These are phyloP conservation scores for Aspergillus japonicus DNA, from an alignment of 2,329 filamentous ascomycete genomes.

Conservation along the genomic window DNA sequence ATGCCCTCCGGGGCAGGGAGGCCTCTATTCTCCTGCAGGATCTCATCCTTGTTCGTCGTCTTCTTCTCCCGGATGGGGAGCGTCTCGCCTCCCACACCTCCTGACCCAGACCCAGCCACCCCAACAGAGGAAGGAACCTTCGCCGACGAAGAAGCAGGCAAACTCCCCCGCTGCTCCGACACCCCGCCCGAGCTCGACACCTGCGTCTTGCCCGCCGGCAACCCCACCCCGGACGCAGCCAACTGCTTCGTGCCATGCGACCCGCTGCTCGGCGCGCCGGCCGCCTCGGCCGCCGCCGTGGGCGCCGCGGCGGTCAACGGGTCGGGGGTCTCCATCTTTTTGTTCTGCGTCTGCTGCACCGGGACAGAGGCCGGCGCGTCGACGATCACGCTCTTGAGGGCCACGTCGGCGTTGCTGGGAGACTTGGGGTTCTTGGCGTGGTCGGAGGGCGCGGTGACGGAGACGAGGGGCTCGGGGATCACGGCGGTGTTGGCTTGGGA, in stretches of 20 bases:
- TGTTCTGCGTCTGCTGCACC: background rate
- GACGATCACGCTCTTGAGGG: constrained; percentile 8
- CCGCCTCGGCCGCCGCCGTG: background rate
- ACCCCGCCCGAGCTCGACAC: background rate
- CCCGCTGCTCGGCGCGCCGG: background rate
- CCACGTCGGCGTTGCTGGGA: constrained; percentile 7
- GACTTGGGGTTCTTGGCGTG: constrained; percentile 6
- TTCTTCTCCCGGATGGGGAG: background rate
- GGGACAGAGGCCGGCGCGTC: background rate
- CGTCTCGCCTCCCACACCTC: background rate
- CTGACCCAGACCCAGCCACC: background rate
- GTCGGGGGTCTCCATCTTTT: constrained; percentile 2
- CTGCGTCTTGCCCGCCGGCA: background rate
- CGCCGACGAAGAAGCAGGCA: background rate
- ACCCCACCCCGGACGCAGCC: background rate
- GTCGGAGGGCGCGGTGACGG: background rate
- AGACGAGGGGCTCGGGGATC: constrained; percentile 18
- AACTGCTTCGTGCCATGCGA: background rate
- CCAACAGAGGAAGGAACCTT: background rate
- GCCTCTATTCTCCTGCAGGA: background rate
- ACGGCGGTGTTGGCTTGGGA: constrained; percentile 24
- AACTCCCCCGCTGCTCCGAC: background rate
- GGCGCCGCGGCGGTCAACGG: background rate
- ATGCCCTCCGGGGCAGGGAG: background rate
- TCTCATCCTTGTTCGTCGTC: background rate